A percentile compares a stretch with the other conserved stretches of the same genome.
Conservation (phyloP, 2,329 filamentous ascomycete species). For the Clonostachys chloroleuca region DNA sequence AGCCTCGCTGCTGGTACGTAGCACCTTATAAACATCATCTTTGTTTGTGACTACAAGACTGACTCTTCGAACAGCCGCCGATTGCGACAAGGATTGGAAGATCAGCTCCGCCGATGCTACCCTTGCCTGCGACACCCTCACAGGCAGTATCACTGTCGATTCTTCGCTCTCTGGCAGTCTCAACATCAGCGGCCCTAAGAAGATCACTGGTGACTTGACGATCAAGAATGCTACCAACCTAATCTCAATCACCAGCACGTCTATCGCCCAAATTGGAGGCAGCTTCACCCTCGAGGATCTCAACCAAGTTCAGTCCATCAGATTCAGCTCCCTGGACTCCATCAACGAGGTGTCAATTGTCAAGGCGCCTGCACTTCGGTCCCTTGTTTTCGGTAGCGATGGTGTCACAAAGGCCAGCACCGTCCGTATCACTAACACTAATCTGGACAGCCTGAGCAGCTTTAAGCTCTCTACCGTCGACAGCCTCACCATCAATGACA, state of each 20-base stretch:
- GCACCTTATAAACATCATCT: neutral
- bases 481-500: conserved; percentile 84
- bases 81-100: conserved; percentile 50
- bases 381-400: conserved; percentile 41
- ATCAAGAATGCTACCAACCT: conserved; percentile 57
- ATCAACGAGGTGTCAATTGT: conserved; percentile 68
- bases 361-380: conserved; percentile 56
- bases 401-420: conserved; percentile 62
- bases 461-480: conserved; percentile 74
- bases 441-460: conserved; percentile 71
- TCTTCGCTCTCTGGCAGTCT: conserved; percentile 51
- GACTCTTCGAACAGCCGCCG: conserved; percentile 16
- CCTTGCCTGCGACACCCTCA: conserved; percentile 65
- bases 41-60: neutral
- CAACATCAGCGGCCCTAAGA: conserved; percentile 53
- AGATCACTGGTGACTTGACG: conserved; percentile 53
- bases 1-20: conserved; percentile 36
- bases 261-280: conserved; percentile 62
- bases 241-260: conserved; percentile 55
- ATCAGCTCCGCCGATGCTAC: conserved; percentile 57
- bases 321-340: conserved; percentile 58
- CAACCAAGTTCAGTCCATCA: conserved; percentile 57
- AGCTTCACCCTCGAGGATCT: conserved; percentile 70
- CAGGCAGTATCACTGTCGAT: conserved; percentile 64
- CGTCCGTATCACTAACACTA: conserved; percentile 81